Evolutionary conservation across 2,329 filamentous ascomycete genomes (phyloP).

Genomic region (Colletotrichum falcatum): DNA sequence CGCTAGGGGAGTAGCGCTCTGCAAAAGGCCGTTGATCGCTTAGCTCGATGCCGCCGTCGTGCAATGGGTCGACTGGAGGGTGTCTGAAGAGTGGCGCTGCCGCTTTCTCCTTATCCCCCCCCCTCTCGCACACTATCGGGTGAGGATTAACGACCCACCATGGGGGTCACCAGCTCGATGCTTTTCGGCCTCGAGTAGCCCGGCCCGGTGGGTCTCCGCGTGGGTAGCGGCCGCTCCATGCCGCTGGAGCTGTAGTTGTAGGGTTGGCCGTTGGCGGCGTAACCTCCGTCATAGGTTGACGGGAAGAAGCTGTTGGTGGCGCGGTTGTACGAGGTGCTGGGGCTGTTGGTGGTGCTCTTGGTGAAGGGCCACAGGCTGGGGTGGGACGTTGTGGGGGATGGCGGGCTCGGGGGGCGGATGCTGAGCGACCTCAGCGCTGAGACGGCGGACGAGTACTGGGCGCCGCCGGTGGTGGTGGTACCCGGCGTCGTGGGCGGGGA

Average conservation of each 20-base stretch:
- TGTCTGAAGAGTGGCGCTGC: conserved; percentile 16
- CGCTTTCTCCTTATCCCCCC: neutral
- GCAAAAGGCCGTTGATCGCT: neutral
- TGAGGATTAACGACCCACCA: conserved; percentile 60
- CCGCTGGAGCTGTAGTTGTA: conserved; percentile 55
- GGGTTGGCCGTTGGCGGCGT: conserved; percentile 51
- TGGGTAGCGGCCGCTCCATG: conserved; percentile 68
- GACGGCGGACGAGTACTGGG: conserved; percentile 62
- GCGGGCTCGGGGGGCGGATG: conserved; percentile 66
- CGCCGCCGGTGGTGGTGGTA: conserved; percentile 43
- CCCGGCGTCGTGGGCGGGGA: conserved; percentile 63
- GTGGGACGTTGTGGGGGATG: conserved; percentile 61
- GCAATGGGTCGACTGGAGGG: neutral
- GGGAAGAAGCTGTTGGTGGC: conserved; percentile 58
- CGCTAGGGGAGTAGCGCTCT: neutral
- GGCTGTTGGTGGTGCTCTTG: conserved; percentile 63
- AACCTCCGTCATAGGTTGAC: conserved; percentile 64
- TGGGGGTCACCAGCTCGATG: conserved; percentile 73
- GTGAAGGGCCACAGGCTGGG: conserved; percentile 66
- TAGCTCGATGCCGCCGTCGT: conserved; percentile 4
- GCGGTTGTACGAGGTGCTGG: conserved; percentile 64
- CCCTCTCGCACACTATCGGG: neutral
- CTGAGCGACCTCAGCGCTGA: conserved; percentile 67
- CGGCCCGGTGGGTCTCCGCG: conserved; percentile 59
- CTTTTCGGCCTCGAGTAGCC: conserved; percentile 70